Conservation (phyloP, 495 filamentous ascomycete genomes). For the Aspergillus coremiiformis region DNA sequence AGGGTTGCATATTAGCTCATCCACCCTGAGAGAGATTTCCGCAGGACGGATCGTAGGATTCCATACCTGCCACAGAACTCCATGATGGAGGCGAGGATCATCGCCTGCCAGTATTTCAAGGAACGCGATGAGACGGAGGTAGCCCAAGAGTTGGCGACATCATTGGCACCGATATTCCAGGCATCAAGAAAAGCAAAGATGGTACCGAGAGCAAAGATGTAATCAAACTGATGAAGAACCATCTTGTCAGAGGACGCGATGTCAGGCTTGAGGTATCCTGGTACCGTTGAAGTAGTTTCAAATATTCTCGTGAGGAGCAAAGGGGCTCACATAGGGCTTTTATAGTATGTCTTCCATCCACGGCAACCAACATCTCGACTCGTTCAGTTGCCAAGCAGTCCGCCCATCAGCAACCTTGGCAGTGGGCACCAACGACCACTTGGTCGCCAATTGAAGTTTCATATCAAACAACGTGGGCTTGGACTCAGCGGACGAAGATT, state of each 20-base stretch:
- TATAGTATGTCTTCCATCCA: too few relatives aligned
- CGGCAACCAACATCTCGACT: neutral
- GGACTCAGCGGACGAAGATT: neutral
- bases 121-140: conserved; percentile 18
- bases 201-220: conserved; percentile 15
- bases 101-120: conserved; percentile 15
- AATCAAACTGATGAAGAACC: conserved; percentile 16
- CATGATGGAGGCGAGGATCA: conserved; percentile 14
- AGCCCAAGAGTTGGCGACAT: conserved; percentile 18
- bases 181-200: conserved; percentile 18
- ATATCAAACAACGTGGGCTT: conserved; percentile 6
- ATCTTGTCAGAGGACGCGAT: neutral
- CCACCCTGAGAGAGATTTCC: neutral
- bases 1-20: neutral
- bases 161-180: conserved; percentile 19
- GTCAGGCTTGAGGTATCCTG: neutral
- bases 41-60: neutral
- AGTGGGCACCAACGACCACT: too few relatives aligned
- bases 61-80: conserved; percentile 13
- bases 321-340: neutral
- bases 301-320: neutral
- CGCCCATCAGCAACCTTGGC: conserved; percentile 1
- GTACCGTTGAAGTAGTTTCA: neutral
- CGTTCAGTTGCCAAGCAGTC: conserved; percentile 7
- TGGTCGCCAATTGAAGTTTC: conserved; percentile 3